Conservation (phyloP, 768 basidiomycete genomes). For the Pisolithus orientalis region DNA sequence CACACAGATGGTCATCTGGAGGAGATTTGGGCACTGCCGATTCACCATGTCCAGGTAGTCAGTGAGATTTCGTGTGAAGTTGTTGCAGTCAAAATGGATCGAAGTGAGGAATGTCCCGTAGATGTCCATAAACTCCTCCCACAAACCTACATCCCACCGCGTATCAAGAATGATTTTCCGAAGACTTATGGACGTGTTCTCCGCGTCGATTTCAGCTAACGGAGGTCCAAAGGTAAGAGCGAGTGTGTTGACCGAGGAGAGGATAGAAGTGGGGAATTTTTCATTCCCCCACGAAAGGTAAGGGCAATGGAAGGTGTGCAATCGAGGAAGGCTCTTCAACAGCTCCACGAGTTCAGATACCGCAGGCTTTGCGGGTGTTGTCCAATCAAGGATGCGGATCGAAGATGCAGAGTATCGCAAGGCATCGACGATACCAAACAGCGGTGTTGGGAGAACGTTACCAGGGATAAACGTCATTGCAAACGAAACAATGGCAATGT, state of each 20-base stretch:
- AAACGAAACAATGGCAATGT: conserved; percentile 19
- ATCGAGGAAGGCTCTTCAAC: conserved; percentile 8
- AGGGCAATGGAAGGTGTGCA: conserved; percentile 4
- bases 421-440: conserved; percentile 10
- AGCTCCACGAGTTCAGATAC: background rate
- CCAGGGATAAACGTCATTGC: background rate
- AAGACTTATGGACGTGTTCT: conserved; percentile 5
- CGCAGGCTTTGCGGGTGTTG: background rate
- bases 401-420: conserved; percentile 11
- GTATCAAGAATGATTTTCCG: conserved; percentile 14
- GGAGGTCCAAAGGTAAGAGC: background rate
- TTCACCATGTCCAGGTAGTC: conserved; percentile 6
- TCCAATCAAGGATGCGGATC: conserved; percentile 18
- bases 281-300: background rate
- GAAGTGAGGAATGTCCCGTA: conserved; percentile 16
- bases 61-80: background rate
- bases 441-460: background rate
- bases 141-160: background rate
- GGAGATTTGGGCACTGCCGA: conserved; percentile 11
- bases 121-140: conserved; percentile 9
- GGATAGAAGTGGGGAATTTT: background rate
- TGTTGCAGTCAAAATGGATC: conserved; percentile 3
- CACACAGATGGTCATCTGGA: conserved; percentile 13
- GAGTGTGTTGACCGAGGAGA: conserved; percentile 12
- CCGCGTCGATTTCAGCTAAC: background rate